These are phyloP conservation scores for Immersiella caudata DNA, from an alignment of 495 filamentous ascomycete genomes.

Conservation along the genomic window DNA sequence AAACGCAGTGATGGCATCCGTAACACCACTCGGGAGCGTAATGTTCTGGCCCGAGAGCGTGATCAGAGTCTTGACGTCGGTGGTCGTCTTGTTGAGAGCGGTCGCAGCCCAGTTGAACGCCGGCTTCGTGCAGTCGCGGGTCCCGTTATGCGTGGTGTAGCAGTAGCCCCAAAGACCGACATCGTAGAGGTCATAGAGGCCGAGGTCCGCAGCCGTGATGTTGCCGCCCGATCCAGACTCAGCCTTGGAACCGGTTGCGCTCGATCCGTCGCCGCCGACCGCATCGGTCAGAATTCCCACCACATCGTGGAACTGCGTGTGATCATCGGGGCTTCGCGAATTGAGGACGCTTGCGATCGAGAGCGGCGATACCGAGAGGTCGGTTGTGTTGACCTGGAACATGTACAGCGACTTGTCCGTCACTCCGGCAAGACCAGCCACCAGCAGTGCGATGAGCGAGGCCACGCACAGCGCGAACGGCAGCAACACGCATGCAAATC, in stretches of 20 bases:
- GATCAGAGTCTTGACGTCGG: constrained; percentile 50
- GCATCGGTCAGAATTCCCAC: constrained; percentile 21
- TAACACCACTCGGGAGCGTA: constrained; percentile 63
- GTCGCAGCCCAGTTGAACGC: constrained; percentile 79
- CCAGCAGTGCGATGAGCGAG: constrained; percentile 69
- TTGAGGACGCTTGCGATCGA: constrained; percentile 18
- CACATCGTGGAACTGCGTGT: constrained; percentile 22
- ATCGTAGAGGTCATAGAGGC: constrained; percentile 76
- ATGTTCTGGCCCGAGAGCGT: constrained; percentile 43
- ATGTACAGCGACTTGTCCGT: constrained; percentile 71
- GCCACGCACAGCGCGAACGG: constrained; percentile 76
- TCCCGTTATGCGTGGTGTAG: constrained; percentile 50
- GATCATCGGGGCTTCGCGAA: not conserved
- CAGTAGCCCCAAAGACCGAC: constrained; percentile 90
- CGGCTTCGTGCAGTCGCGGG: constrained; percentile 59
- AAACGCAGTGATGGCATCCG: constrained; percentile 70
- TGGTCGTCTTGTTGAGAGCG: constrained; percentile 57
- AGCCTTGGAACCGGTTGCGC: constrained; percentile 26
- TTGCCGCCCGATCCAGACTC: constrained; percentile 28
- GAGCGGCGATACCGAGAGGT: constrained; percentile 46
- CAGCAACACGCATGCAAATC: constrained; percentile 78
- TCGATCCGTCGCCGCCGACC: not conserved
- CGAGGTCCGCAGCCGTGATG: constrained; percentile 56
- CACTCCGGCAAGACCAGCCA: constrained; percentile 73
- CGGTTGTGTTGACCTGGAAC: constrained; percentile 64